phyloP scores from a whole-genome alignment of 192 early-diverging fungal species.

The Funneliformis geosporum region DNA sequence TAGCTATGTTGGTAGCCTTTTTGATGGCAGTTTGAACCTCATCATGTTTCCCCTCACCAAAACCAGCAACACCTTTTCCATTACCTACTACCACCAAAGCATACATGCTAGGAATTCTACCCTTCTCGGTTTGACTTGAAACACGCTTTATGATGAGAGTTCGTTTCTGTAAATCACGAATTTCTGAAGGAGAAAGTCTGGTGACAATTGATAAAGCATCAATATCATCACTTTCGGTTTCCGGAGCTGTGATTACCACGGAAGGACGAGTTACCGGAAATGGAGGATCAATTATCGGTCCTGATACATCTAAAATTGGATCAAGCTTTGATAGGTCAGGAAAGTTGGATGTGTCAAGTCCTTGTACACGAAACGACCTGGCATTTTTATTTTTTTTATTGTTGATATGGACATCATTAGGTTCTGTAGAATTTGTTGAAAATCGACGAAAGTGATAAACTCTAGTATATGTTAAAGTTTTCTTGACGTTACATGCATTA shows the following conservation, averaged over 20 bases:
- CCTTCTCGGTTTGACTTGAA: constrained; percentile 77
- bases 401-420: too few relatives aligned
- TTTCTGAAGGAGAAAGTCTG: constrained; percentile 55
- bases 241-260: neutral
- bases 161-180: constrained; percentile 64
- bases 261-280: constrained; percentile 9
- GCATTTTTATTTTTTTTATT: neutral
- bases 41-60: constrained; percentile 86
- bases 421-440: neutral
- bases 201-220: constrained; percentile 16
- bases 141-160: constrained; percentile 73
- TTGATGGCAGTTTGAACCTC: constrained; percentile 78
- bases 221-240: constrained; percentile 25
- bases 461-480: neutral
- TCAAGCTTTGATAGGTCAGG: constrained; percentile 21
- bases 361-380: neutral
- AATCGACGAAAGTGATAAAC: neutral
- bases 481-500: neutral
- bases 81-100: constrained; percentile 96
- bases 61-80: constrained; percentile 87
- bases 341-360: neutral
- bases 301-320: constrained; percentile 17
- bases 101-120: constrained; percentile 80
- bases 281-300: neutral
- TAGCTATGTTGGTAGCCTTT: constrained; percentile 86